Evolutionary conservation across 495 filamentous ascomycete species (phyloP), one percentile per base, ranked within the genome.

Genomic region (Bacidia rubella): DNA sequence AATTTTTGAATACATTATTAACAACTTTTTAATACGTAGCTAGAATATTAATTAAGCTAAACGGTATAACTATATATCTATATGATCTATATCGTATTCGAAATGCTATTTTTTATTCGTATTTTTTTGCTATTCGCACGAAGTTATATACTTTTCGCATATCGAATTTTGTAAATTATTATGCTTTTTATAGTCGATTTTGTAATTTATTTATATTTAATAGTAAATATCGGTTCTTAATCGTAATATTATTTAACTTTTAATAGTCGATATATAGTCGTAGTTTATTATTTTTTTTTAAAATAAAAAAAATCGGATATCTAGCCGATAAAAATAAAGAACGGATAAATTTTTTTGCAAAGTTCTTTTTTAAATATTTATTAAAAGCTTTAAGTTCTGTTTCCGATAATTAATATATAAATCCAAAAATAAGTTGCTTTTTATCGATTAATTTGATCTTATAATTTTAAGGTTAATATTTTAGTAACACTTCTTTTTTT

Each of bases 331-430:
- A 52, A 52, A 23, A 41, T 9, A 41, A 43, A 20, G 2, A n/a
- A n/a, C n/a, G n/a, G n/a, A n/a, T 50, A 52, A 52, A 52, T 40
- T 22, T 24, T 43, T 40, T 41, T 22, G 11, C n/a, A 41, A 52
- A 41, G 19, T 52, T 52, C 10, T n/a, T 26, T 43, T 52, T 43
- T 10, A 41, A 40, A 41, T 52, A 52, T 21, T 52, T 24, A 41
- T 52, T 41, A 19, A 52, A 24, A 43, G 49, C 35, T 23, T 41
- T 52, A 21, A 52, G 49, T 52, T 52, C 19, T 15, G n/a, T 40
- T 52, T 52, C n/a, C 25, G n/a, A 52, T 41, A 52, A 40, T 23
- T 52, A 21, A 52, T 52, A 52, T 22, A 49, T 49, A 27, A 29
- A 17, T 32, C 25, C 21, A 29, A 49, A 49, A 9, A 29, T 49